A percentile compares a stretch with the other conserved stretches of the same genome.
Evolutionary conservation across 345 rosid genomes (phyloP).

Genomic region (Pugionium cornutum): DNA sequence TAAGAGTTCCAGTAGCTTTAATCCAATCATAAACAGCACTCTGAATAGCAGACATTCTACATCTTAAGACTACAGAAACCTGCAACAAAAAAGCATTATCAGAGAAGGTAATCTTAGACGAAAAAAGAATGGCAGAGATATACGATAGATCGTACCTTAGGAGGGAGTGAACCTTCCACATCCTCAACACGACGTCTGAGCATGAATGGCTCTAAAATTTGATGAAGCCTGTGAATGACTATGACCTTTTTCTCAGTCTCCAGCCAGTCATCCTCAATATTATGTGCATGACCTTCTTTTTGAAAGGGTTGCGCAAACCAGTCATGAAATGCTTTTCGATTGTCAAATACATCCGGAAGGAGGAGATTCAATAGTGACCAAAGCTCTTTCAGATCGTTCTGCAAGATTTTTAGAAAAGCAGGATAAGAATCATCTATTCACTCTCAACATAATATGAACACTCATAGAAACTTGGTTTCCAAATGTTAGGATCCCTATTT

Average conservation of each 20-base stretch:
- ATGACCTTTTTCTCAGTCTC: slow-evolving; percentile 99
- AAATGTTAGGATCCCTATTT: slow-evolving; percentile 15
- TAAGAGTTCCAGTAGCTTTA: slow-evolving; percentile 92
- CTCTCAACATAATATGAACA: slow-evolving; percentile 17
- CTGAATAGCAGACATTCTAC: slow-evolving; percentile 98
- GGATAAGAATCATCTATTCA: slow-evolving; percentile 13
- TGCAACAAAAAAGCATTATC: slow-evolving; percentile 49
- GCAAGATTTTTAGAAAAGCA: slow-evolving; percentile 35
- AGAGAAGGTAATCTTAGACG: slow-evolving; percentile 31
- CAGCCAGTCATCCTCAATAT: slow-evolving; percentile 99
- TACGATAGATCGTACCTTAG: slow-evolving; percentile 65
- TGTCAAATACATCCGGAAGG: slow-evolving; percentile 98
- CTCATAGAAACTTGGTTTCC: slow-evolving; percentile 19
- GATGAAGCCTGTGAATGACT: slow-evolving; percentile 98
- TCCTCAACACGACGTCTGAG: slow-evolving; percentile 99
- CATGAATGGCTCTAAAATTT: slow-evolving; percentile 99
- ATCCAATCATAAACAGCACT: slow-evolving; percentile 99
- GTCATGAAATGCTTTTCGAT: slow-evolving; percentile 98
- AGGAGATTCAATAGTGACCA: slow-evolving; percentile 99
- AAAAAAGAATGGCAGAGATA: slow-evolving; percentile 16
- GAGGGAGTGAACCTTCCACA: slow-evolving; percentile 99
- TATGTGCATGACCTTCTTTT: slow-evolving; percentile 76
- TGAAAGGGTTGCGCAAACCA: slow-evolving; percentile 99
- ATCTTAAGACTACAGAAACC: slow-evolving; percentile 88
- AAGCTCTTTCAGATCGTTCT: slow-evolving; percentile 99